Base-by-base conservation (phyloP, 1,284 basidiomycete species). In the Malassezia nana region DNA sequence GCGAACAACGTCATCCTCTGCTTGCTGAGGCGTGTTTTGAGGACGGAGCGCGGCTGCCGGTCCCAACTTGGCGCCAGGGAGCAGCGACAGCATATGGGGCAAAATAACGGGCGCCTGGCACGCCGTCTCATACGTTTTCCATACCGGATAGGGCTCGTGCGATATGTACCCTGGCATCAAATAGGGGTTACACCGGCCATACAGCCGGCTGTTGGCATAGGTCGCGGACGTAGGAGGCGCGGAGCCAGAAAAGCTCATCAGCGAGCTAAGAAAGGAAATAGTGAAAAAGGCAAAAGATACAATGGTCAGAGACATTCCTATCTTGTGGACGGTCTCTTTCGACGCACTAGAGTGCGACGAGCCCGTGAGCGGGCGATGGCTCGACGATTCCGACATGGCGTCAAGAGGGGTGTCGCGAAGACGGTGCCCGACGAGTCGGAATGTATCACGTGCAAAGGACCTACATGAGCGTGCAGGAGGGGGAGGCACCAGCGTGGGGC, bases 141-240 rank as follows among this genome's bases (percentile, higher is more conserved):
- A 56, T 18, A 51, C 45, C 6, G 54, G 54, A 39, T 45, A 56
- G 10, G 48, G 54, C 9, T 33, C 31, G 39, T 56, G 42, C n/a
- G 22, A 20, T 9, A 56, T 18, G 31, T 43, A 41, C 13, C 54
- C 54, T 5, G 42, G 54, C 32, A 51, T 24, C 16, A 25, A 6
- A 22, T 44, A 56, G 12, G 44, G 26, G 26, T 46, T 47, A 44
- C 54, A 56, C 15, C 6, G 24, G 13, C 35, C 41, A 16, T 31
- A 22, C 15, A 15, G 10, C n/a, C 16, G 26, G 32, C 24, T 18
- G 22, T 15, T 31, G 6, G 25, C 29, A 18, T 25, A 31, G 4
- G 28, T 15, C 16, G 26, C 18, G 3, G 49, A 33, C 22, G 41
- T 28, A 15, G 30, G 28, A n/a, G 49, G n/a, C 40, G 40, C 10